Percentiles rank a stretch among this genome's conserved stretches.
phyloP scores from a whole-genome alignment of 805 yeast species.

The Ascoidea asiatica region DNA sequence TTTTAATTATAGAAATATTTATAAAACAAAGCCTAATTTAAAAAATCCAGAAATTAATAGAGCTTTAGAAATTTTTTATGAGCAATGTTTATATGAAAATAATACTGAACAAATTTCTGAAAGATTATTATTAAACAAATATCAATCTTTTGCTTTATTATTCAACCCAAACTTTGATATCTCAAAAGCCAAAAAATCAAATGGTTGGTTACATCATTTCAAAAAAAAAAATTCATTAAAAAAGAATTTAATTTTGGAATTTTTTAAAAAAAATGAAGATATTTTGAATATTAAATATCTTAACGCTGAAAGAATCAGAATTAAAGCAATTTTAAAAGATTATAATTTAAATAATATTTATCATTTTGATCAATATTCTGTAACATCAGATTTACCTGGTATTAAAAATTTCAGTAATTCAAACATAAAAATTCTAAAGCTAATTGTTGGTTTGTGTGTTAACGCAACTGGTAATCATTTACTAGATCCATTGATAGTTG shows the following conservation, averaged over 20 bases:
- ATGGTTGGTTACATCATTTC: conserved; percentile 29
- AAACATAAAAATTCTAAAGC: conserved; percentile 4
- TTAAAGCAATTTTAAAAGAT: conserved; percentile 10
- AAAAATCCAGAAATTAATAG: conserved; percentile 21
- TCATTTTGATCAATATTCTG: conserved; percentile 23
- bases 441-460: conserved; percentile 16
- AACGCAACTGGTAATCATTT: conserved; percentile 18
- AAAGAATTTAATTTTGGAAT: conserved; percentile 16
- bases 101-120: conserved; percentile 16
- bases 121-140: conserved; percentile 18
- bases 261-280: conserved; percentile 12
- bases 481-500: conserved; percentile 17
- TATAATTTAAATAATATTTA: conserved; percentile 17
- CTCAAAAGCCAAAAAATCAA: conserved; percentile 15
- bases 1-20: conserved; percentile 14
- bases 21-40: conserved; percentile 20
- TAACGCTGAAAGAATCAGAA: conserved; percentile 15
- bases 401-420: conserved; percentile 2
- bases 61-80: conserved; percentile 23
- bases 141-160: conserved; percentile 11
- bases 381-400: conserved; percentile 12
- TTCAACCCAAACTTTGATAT: conserved; percentile 5
- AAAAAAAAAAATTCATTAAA: conserved; percentile 18
- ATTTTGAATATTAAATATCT: conserved; percentile 10
- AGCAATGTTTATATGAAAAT: conserved; percentile 21